Evolutionary conservation across 345 rosid genomes (phyloP).

Genomic region (Eucalyptus viminalis): DNA sequence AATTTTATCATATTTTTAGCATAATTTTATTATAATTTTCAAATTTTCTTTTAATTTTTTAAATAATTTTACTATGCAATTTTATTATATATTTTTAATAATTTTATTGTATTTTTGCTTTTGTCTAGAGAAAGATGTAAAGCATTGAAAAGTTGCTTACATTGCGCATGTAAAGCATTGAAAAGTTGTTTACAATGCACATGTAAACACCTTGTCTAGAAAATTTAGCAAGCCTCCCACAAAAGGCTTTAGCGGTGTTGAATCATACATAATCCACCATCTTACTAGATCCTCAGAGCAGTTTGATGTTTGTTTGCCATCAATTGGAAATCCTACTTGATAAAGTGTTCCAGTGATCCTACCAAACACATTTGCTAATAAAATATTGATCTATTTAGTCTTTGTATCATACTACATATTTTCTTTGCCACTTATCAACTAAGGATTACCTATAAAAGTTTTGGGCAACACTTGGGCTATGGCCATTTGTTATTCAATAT

Average conservation of each 20-base stretch:
- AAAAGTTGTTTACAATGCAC: too few relatives aligned
- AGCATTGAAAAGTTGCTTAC: too few relatives aligned
- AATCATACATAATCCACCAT: background rate
- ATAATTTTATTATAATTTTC: too few relatives aligned
- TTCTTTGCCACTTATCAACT: background rate
- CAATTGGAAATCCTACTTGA: background rate
- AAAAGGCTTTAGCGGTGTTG: background rate
- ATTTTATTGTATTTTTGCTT: too few relatives aligned
- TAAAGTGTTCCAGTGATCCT: background rate
- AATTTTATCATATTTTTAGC: too few relatives aligned
- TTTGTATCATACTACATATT: background rate
- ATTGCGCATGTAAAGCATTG: background rate
- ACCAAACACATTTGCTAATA: background rate
- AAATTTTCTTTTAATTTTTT: too few relatives aligned
- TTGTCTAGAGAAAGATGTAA: too few relatives aligned
- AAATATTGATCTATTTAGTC: background rate
- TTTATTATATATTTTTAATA: too few relatives aligned
- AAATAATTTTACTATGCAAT: too few relatives aligned
- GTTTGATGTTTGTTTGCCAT: background rate
- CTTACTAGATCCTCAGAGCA: background rate
- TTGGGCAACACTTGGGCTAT: background rate
- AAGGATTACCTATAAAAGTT: background rate
- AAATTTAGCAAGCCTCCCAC: background rate
- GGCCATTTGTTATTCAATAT: background rate
- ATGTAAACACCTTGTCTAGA: background rate